Conservation (phyloP, 2,329 filamentous ascomycete genomes). For the Arthroderma sp. region DNA sequence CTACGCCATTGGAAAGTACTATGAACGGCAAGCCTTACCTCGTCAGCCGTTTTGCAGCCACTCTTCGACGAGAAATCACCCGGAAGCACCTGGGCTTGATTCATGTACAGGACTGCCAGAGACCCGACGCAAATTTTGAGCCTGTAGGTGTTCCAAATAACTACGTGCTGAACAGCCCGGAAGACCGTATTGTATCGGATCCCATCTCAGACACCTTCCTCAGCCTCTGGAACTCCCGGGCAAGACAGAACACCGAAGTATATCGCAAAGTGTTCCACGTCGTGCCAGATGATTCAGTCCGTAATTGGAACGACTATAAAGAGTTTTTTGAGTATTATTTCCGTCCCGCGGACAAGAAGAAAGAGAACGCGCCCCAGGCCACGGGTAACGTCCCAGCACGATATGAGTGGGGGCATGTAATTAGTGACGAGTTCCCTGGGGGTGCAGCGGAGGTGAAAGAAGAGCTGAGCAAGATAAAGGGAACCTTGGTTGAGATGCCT, state of each 20-base stretch:
- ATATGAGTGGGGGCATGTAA: slow-evolving; percentile 78
- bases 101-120: slow-evolving; percentile 55
- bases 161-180: slow-evolving; percentile 40
- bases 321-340: slow-evolving; percentile 52
- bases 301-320: slow-evolving; percentile 49
- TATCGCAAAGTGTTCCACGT: slow-evolving; percentile 51
- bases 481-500: slow-evolving; percentile 78
- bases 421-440: slow-evolving; percentile 61
- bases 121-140: slow-evolving; percentile 43
- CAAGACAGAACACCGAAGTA: slow-evolving; percentile 45
- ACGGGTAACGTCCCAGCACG: slow-evolving; percentile 32
- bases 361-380: slow-evolving; percentile 19
- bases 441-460: slow-evolving; percentile 63
- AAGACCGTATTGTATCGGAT: slow-evolving; percentile 42
- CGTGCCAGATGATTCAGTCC: slow-evolving; percentile 46
- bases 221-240: slow-evolving; percentile 45
- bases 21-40: slow-evolving; percentile 63
- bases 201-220: slow-evolving; percentile 45
- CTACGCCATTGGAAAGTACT: slow-evolving; percentile 51
- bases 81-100: slow-evolving; percentile 80
- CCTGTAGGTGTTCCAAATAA: slow-evolving; percentile 44
- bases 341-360: slow-evolving; percentile 32
- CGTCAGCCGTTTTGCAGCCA: slow-evolving; percentile 64
- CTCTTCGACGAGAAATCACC: slow-evolving; percentile 73
- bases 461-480: slow-evolving; percentile 51